phyloP scores from a whole-genome alignment of 139 green algal species.

The Trebouxia sp. region DNA sequence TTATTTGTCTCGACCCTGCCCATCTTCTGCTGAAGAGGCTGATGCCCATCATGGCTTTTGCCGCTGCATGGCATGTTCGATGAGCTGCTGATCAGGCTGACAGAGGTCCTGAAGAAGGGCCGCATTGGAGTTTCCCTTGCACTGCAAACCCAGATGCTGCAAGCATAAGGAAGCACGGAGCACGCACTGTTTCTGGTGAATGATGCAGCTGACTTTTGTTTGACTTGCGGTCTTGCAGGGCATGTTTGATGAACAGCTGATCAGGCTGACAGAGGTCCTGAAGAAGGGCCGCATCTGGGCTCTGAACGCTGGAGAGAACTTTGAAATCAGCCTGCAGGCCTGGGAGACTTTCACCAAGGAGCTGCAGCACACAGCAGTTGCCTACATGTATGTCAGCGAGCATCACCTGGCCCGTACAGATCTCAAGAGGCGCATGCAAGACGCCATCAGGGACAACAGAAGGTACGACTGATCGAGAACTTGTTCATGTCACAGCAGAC shows the following conservation, averaged over 20 bases:
- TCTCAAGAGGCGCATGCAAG: conserved; percentile 60
- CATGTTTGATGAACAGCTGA: conserved; percentile 63
- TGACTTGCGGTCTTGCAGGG: conserved; percentile 33
- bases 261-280: conserved; percentile 44
- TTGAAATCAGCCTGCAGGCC: conserved; percentile 47
- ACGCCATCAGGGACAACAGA: conserved; percentile 59
- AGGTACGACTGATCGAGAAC: conserved; percentile 27
- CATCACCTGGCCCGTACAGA: conserved; percentile 50
- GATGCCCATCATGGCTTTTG: too few relatives aligned
- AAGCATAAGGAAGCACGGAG: too few relatives aligned
- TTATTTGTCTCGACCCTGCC: too few relatives aligned
- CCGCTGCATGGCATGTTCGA: conserved; percentile 61
- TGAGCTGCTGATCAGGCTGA: conserved; percentile 53
- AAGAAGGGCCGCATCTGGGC: conserved; percentile 58
- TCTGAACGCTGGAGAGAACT: conserved; percentile 68
- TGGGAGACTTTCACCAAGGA: conserved; percentile 34
- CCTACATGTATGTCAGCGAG: conserved; percentile 69
- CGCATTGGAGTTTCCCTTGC: too few relatives aligned
- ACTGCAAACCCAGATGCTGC: too few relatives aligned
- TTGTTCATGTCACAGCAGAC: background rate
- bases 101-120: conserved; percentile 39
- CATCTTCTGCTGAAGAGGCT: too few relatives aligned
- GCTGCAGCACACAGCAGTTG: conserved; percentile 55
- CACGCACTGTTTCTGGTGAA: too few relatives aligned
- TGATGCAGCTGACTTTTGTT: too few relatives aligned